Conservation (phyloP, 208 protist genomes). For the Spongospora subterranea region DNA sequence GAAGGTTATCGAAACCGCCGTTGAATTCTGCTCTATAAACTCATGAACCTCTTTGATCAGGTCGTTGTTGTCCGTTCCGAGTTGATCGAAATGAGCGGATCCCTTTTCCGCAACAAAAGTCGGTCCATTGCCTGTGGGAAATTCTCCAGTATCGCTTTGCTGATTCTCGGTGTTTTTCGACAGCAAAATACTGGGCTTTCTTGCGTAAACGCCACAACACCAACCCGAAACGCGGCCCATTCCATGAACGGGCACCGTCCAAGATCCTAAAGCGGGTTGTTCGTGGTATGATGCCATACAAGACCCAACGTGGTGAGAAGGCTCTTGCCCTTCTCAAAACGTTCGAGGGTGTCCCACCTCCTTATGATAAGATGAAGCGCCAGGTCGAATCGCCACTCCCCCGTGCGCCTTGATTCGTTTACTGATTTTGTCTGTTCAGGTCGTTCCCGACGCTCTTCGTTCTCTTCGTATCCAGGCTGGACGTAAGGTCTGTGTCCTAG, state of each 20-base stretch:
- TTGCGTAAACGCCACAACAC: slow-evolving; percentile 93
- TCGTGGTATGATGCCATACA: slow-evolving; percentile 97
- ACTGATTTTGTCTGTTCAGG: too few species aligned
- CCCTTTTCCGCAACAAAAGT: slow-evolving; percentile 96
- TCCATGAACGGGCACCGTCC: slow-evolving; percentile 95
- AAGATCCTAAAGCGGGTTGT: slow-evolving; percentile 92
- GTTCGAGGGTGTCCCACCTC: slow-evolving; percentile 88
- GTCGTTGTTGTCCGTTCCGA: slow-evolving; percentile 91
- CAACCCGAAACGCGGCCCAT: slow-evolving; percentile 95
- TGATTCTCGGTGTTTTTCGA: slow-evolving; percentile 55
- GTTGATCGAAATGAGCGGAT: slow-evolving; percentile 90
- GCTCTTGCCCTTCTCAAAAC: slow-evolving; percentile 81
- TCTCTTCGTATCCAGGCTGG: slow-evolving; percentile 75
- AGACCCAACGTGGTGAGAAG: slow-evolving; percentile 81
- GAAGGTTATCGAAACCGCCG: too few species aligned
- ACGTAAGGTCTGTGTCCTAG: slow-evolving; percentile 80
- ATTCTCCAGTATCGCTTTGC: not conserved
- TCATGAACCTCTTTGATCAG: not conserved
- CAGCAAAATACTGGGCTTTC: slow-evolving; percentile 82
- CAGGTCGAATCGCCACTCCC: too few species aligned
- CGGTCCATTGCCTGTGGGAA: slow-evolving; percentile 70
- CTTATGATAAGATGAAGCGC: slow-evolving; percentile 86
- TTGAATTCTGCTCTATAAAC: not conserved
- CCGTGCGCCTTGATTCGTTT: too few species aligned
- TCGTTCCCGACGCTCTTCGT: slow-evolving; percentile 83